Evolutionary conservation across 2,329 filamentous ascomycete species (phyloP).

Genomic region (Fusarium nelsonii): DNA sequence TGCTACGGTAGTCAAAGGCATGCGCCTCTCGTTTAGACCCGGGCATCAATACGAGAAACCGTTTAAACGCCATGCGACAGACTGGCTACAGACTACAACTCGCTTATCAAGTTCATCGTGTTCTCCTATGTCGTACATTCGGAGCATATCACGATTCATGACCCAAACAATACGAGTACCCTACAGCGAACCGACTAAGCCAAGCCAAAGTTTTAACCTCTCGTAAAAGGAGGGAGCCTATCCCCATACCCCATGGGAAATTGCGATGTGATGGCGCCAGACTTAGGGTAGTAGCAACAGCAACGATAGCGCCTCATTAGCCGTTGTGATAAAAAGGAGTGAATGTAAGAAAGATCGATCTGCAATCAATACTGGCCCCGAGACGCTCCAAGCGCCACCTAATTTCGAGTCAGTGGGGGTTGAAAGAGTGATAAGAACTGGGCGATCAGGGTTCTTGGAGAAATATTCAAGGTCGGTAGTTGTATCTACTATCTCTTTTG

Average conservation of each 20-base stretch:
- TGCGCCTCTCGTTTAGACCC: not conserved
- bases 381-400: conserved; percentile 37
- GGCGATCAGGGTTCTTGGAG: conserved; percentile 14
- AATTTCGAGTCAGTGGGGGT: conserved; percentile 34
- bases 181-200: not conserved
- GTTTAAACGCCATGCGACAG: not conserved
- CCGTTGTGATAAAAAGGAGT: conserved; percentile 11
- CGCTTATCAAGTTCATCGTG: not conserved
- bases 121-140: not conserved
- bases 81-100: not conserved
- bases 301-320: conserved; percentile 5
- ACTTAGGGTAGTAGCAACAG: conserved; percentile 4
- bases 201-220: not conserved
- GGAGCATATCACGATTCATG: not conserved
- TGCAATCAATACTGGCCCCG: conserved; percentile 1
- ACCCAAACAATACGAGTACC: conserved; percentile 21
- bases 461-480: conserved; percentile 3
- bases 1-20: not conserved
- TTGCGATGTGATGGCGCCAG: conserved; percentile 30
- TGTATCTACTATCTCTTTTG: not conserved
- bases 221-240: conserved; percentile 18
- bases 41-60: no score
- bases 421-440: conserved; percentile 5
- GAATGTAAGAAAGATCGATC: conserved; percentile 24
- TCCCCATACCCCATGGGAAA: conserved; percentile 9